Conservation (phyloP, 2,329 filamentous ascomycete genomes). For the Colletotrichum sp. region DNA sequence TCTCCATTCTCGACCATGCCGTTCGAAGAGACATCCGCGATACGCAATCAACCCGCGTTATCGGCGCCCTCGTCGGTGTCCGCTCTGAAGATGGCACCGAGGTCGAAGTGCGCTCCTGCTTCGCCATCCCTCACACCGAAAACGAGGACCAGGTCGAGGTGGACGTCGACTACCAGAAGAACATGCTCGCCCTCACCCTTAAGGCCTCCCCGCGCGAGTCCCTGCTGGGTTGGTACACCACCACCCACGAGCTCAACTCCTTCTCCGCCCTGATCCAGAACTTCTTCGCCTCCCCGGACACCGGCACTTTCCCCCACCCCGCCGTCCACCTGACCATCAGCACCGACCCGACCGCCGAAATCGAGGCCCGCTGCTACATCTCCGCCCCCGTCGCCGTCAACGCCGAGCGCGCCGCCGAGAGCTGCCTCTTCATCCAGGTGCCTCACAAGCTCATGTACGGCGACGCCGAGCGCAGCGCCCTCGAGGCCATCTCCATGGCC, state of each 20-base stretch:
- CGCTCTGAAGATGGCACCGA: constrained; percentile 97
- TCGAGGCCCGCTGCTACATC: constrained; percentile 93
- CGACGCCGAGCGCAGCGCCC: constrained; percentile 68
- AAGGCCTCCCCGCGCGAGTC: constrained; percentile 94
- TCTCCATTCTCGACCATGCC: constrained; percentile 91
- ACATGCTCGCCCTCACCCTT: constrained; percentile 94
- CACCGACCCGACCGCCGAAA: constrained; percentile 85
- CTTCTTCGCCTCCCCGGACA: constrained; percentile 97
- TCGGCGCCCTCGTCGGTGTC: constrained; percentile 91
- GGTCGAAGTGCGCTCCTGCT: constrained; percentile 94
- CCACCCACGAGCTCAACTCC: constrained; percentile 94
- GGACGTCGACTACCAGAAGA: constrained; percentile 99
- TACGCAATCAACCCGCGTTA: constrained; percentile 91
- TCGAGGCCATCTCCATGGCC: constrained; percentile 85
- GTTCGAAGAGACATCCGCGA: constrained; percentile 78
- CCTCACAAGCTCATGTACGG: constrained; percentile 93
- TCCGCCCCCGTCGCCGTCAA: constrained; percentile 94
- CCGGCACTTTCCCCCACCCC: constrained; percentile 97
- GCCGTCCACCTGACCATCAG: constrained; percentile 95
- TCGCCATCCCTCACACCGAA: constrained; percentile 98
- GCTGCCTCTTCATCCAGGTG: constrained; percentile 96
- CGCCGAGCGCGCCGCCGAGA: constrained; percentile 92
- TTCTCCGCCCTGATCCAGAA: constrained; percentile 99
- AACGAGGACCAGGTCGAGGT: constrained; percentile 99
- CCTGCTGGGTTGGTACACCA: constrained; percentile 98